These are phyloP conservation scores for Thyridium curvatum DNA, from an alignment of 2,329 filamentous ascomycete species.

Conservation along the genomic window DNA sequence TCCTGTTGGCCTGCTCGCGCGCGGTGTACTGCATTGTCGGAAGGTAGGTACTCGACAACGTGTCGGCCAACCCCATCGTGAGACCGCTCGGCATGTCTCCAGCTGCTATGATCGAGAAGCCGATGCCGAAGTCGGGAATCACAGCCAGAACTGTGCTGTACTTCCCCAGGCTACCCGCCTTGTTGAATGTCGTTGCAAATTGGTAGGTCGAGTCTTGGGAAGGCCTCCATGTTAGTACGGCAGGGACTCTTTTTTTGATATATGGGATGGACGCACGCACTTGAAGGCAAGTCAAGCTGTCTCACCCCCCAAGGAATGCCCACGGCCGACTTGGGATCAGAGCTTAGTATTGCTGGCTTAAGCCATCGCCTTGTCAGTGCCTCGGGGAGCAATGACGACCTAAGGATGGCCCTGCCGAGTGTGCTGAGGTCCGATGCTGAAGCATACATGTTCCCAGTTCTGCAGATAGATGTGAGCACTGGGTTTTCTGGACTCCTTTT, in stretches of 20 bases:
- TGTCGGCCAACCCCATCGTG: constrained; percentile 21
- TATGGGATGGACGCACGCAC: constrained; percentile 6
- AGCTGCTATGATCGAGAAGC: constrained; percentile 22
- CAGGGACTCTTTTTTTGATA: neutral
- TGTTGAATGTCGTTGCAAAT: constrained; percentile 24
- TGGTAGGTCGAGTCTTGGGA: constrained; percentile 13
- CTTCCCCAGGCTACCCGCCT: constrained; percentile 21
- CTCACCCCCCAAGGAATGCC: constrained; percentile 26
- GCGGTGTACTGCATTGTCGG: constrained; percentile 19
- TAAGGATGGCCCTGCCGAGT: constrained; percentile 21
- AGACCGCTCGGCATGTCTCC: constrained; percentile 18
- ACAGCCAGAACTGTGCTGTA: constrained; percentile 22
- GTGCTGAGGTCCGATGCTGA: constrained; percentile 21
- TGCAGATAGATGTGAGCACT: constrained; percentile 3
- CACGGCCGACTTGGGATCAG: constrained; percentile 18
- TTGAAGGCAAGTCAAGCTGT: constrained; percentile 15
- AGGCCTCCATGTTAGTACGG: neutral
- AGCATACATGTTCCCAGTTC: constrained; percentile 25
- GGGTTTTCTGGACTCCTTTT: neutral
- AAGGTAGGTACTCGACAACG: constrained; percentile 19
- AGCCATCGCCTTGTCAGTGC: constrained; percentile 24
- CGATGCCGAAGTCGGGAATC: constrained; percentile 26
- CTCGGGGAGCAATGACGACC: constrained; percentile 20
- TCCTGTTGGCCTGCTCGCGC: constrained; percentile 17
- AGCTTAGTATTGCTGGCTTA: constrained; percentile 20